Evolutionary conservation across 805 yeast genomes (phyloP).

Genomic region (Ogataea degrootiae): DNA sequence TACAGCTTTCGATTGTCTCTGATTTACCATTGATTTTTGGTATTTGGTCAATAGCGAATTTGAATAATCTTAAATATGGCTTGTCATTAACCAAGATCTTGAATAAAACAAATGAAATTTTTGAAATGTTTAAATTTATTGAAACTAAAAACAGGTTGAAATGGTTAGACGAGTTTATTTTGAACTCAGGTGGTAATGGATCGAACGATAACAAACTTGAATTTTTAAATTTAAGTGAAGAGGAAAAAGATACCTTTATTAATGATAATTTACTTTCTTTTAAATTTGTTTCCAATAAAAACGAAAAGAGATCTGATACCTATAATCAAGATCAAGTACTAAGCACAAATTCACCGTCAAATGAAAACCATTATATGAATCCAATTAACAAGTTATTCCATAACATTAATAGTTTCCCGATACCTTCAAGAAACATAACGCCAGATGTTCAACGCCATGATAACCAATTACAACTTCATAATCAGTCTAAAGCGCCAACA

Average conservation of each 20-base stretch:
- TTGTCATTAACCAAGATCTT: slow-evolving; percentile 33
- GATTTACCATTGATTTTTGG: slow-evolving; percentile 75
- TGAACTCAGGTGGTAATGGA: slow-evolving; percentile 19
- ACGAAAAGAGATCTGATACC: not conserved
- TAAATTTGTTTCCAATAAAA: slow-evolving; percentile 10
- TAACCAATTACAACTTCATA: slow-evolving; percentile 6
- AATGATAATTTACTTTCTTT: slow-evolving; percentile 18
- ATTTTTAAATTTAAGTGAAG: slow-evolving; percentile 26
- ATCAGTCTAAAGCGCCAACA: not conserved
- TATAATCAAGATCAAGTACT: not conserved
- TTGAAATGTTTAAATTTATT: slow-evolving; percentile 50
- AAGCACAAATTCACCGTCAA: slow-evolving; percentile 7
- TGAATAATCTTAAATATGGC: slow-evolving; percentile 57
- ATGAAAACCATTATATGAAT: slow-evolving; percentile 19
- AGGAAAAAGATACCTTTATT: slow-evolving; percentile 17
- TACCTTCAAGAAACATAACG: slow-evolving; percentile 7
- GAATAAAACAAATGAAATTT: slow-evolving; percentile 47
- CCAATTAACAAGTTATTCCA: slow-evolving; percentile 29
- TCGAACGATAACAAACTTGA: slow-evolving; percentile 9
- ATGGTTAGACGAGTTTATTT: slow-evolving; percentile 64
- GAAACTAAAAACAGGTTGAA: slow-evolving; percentile 51
- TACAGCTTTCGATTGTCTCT: slow-evolving; percentile 36
- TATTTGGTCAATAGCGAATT: slow-evolving; percentile 54
- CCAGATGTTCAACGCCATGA: slow-evolving; percentile 7
- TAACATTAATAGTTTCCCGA: slow-evolving; percentile 25